Evolutionary conservation across 2,329 filamentous ascomycete species (phyloP).

Genomic region (Aspergillus carbonarius): DNA sequence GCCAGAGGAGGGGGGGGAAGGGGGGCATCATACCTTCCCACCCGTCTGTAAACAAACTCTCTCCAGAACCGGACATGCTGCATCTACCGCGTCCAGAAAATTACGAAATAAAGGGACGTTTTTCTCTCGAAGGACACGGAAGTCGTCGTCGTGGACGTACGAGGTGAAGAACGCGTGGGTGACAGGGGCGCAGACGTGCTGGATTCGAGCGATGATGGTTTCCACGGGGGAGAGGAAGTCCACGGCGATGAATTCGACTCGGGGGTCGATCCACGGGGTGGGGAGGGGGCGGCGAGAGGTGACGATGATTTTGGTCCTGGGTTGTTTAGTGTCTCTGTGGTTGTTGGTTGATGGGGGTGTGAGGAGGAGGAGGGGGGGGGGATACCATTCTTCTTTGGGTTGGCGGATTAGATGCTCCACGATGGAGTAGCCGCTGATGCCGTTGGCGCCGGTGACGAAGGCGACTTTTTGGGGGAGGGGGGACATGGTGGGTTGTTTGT

Average conservation of each 20-base stretch:
- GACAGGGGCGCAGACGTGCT: conserved; percentile 23
- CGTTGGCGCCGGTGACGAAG: conserved; percentile 37
- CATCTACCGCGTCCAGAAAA: conserved; percentile 30
- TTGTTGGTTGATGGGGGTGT: no score
- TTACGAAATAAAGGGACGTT: conserved; percentile 36
- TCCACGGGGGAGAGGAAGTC: conserved; percentile 28
- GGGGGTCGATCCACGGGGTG: conserved; percentile 24
- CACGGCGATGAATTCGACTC: conserved; percentile 32
- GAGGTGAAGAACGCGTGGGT: conserved; percentile 38
- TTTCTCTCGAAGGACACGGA: conserved; percentile 22
- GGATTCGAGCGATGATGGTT: conserved; percentile 18
- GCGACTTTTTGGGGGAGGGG: conserved; percentile 26
- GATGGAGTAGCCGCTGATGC: conserved; percentile 36
- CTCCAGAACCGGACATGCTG: conserved; percentile 23
- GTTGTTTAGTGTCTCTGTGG: no score
- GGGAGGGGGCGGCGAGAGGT: conserved; percentile 27
- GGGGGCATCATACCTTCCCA: conserved; percentile 30
- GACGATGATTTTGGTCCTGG: conserved; percentile 30
- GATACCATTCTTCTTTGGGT: conserved; percentile 25
- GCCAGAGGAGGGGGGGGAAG: no score
- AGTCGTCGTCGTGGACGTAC: conserved; percentile 34
- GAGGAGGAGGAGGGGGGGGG: neutral
- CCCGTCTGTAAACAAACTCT: conserved; percentile 32
- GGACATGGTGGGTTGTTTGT: neutral
- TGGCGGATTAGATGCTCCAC: conserved; percentile 33